These are phyloP conservation scores for Thymus quinquecostatus DNA, from an alignment of 257 asterid genomes.

Conservation along the genomic window DNA sequence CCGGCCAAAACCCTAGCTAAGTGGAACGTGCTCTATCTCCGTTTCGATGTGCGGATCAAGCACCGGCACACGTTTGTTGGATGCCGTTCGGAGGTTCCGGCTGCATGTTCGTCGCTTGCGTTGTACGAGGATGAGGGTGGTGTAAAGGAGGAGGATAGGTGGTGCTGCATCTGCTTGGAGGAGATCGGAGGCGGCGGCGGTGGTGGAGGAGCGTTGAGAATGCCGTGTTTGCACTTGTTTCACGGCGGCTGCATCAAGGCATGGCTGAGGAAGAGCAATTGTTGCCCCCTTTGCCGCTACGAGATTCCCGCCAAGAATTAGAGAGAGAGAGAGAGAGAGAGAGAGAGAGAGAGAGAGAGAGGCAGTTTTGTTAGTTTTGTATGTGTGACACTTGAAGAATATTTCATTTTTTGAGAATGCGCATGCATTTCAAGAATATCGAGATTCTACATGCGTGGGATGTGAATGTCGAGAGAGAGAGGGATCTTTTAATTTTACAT, in stretches of 20 bases:
- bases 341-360: too few species aligned
- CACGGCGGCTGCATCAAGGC: not conserved
- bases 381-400: too few species aligned
- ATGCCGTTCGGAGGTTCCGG: not conserved
- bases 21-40: not conserved
- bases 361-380: too few species aligned
- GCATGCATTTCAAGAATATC: too few species aligned
- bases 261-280: not conserved
- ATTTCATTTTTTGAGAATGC: too few species aligned
- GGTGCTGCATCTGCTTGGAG: not conserved
- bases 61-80: not conserved
- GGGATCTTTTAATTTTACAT: too few species aligned
- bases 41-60: not conserved
- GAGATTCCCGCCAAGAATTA: not conserved
- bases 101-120: not conserved
- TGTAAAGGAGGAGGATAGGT: not conserved
- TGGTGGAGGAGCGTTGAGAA: not conserved
- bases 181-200: not conserved
- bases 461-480: too few species aligned
- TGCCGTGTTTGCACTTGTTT: constrained; percentile 4
- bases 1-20: not conserved
- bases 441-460: too few species aligned
- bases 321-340: too few species aligned
- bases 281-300: constrained; percentile 11
- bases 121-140: not conserved